These are phyloP conservation scores for Penicillium diatomitis DNA, from an alignment of 495 filamentous ascomycete genomes.

Conservation along the genomic window DNA sequence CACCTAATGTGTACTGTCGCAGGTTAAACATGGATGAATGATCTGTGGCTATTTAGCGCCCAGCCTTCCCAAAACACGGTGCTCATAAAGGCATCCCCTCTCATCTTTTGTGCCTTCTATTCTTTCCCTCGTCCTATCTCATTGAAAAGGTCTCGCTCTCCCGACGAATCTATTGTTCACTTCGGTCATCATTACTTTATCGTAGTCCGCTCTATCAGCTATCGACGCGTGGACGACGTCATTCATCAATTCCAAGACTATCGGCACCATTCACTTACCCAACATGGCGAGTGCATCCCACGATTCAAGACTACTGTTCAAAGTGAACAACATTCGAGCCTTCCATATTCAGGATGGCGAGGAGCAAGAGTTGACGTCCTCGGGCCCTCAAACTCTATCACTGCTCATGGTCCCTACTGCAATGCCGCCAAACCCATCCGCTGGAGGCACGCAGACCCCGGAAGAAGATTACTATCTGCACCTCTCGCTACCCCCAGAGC, in stretches of 20 bases:
- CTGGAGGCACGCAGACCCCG: conserved; percentile 22
- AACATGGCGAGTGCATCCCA: conserved; percentile 19
- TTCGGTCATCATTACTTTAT: conserved; percentile 13
- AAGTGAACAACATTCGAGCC: conserved; percentile 73
- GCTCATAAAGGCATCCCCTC: too few species aligned
- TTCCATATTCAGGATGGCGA: conserved; percentile 84
- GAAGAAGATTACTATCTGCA: conserved; percentile 96
- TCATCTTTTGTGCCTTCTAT: too few species aligned
- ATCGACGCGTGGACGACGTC: too few species aligned
- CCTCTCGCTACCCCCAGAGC: conserved; percentile 84
- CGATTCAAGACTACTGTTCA: conserved; percentile 76
- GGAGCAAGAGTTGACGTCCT: conserved; percentile 70
- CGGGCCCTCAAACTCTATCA: conserved; percentile 80
- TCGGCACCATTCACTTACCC: not conserved
- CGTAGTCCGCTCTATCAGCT: not conserved
- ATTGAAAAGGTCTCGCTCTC: too few species aligned
- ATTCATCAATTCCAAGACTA: too few species aligned
- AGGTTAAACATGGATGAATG: too few species aligned
- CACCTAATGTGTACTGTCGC: too few species aligned
- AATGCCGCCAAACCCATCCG: conserved; percentile 46
- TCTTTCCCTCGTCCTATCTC: too few species aligned
- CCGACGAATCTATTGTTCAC: not conserved
- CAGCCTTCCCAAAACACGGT: too few species aligned
- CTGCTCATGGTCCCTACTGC: conserved; percentile 88
- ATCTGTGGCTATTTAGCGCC: too few species aligned